Conservation (phyloP, 208 protist genomes). For the Jaenimonas drosophilae region DNA sequence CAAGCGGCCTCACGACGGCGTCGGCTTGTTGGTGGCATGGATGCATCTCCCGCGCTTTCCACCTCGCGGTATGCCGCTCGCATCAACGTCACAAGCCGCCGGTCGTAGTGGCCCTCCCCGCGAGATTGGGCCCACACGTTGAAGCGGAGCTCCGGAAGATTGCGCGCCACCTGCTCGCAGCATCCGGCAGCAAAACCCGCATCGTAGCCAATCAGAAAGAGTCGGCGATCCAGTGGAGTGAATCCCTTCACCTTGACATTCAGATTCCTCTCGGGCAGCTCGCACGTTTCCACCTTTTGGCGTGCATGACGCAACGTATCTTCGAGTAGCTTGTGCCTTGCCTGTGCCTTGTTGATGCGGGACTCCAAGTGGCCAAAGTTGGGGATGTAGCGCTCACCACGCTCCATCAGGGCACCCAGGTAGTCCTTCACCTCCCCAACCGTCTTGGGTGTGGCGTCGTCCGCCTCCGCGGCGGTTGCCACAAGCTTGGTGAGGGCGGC, state of each 20-base stretch:
- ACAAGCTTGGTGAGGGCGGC: slow-evolving; percentile 17
- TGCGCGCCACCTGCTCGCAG: slow-evolving; percentile 24
- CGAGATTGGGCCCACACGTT: slow-evolving; percentile 77
- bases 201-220: slow-evolving; percentile 76
- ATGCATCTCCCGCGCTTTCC: slow-evolving; percentile 28
- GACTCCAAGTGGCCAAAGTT: slow-evolving; percentile 43
- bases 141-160: slow-evolving; percentile 64
- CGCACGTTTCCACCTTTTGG: slow-evolving; percentile 80
- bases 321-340: slow-evolving; percentile 22
- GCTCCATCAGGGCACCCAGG: slow-evolving; percentile 60
- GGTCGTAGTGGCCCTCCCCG: slow-evolving; percentile 39
- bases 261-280: slow-evolving; percentile 50
- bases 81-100: slow-evolving; percentile 43
- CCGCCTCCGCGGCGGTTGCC: slow-evolving; percentile 5
- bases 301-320: slow-evolving; percentile 47
- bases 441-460: slow-evolving; percentile 25
- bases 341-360: slow-evolving; percentile 36
- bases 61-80: slow-evolving; percentile 62
- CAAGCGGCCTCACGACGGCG: no score
- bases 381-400: slow-evolving; percentile 64
- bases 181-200: slow-evolving; percentile 37
- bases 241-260: slow-evolving; percentile 24
- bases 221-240: slow-evolving; percentile 39
- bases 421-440: slow-evolving; percentile 78
- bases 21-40: no score